Conservation (phyloP, 2,329 filamentous ascomycete species). For the Pseudofabraea citricarpa region DNA sequence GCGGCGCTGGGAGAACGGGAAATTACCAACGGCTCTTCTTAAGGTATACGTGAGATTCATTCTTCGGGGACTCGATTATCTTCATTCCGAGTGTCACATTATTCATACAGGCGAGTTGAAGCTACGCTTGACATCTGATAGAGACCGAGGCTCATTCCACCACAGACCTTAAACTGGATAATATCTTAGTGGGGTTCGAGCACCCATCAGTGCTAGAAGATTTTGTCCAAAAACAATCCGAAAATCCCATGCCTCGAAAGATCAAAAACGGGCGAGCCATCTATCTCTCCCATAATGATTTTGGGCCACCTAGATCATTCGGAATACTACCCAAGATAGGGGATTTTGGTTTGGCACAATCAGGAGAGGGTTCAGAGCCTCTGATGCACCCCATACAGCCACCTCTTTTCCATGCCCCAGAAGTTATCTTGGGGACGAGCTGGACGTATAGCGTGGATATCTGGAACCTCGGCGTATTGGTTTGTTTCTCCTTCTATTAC, state of each 20-base stretch:
- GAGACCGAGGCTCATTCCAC: conserved; percentile 1
- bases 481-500: conserved; percentile 38
- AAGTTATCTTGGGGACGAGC: conserved; percentile 90
- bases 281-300: conserved; percentile 18
- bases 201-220: conserved; percentile 11
- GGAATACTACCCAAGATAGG: conserved; percentile 66
- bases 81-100: conserved; percentile 15
- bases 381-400: conserved; percentile 97
- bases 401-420: conserved; percentile 87
- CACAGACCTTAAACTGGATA: conserved; percentile 16
- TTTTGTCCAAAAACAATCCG: conserved; percentile 9
- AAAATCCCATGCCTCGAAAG: conserved; percentile 15
- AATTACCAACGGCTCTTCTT: conserved; percentile 5
- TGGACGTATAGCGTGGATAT: conserved; percentile 97
- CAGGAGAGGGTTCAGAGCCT: conserved; percentile 6
- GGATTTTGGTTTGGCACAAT: conserved; percentile 59
- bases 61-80: conserved; percentile 5
- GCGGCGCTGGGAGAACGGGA: conserved; percentile 3
- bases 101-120: conserved; percentile 19
- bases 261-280: conserved; percentile 7
- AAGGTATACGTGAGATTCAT: conserved; percentile 7
- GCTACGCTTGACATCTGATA: conserved; percentile 1
- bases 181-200: conserved; percentile 16
- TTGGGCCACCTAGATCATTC: conserved; percentile 9
- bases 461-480: conserved; percentile 98